These are phyloP conservation scores for Dipteronia dyeriana DNA, from an alignment of 345 rosid species.

Conservation along the genomic window DNA sequence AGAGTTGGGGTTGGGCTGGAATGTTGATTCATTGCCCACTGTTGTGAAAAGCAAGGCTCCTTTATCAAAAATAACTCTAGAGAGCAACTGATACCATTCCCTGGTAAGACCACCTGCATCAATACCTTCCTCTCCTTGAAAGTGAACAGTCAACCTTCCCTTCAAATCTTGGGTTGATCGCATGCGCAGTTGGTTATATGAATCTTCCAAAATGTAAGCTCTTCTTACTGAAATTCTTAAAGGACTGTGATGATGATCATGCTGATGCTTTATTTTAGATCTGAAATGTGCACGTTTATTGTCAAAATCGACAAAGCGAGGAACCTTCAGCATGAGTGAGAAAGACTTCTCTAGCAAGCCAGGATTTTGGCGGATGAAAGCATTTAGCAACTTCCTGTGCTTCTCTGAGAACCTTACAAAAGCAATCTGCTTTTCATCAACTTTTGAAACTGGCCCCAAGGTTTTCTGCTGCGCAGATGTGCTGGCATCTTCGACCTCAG, in stretches of 20 bases:
- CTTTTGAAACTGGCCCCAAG: slow-evolving; percentile 48
- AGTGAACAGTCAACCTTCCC: slow-evolving; percentile 91
- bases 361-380: slow-evolving; percentile 92
- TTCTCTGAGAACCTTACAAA: slow-evolving; percentile 89
- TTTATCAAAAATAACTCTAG: slow-evolving; percentile 95
- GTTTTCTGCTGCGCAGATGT: slow-evolving; percentile 57
- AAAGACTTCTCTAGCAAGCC: slow-evolving; percentile 94
- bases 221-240: slow-evolving; percentile 92
- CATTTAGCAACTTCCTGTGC: slow-evolving; percentile 90
- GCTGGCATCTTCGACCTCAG: slow-evolving; percentile 70
- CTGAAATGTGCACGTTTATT: slow-evolving; percentile 89
- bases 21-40: slow-evolving; percentile 95
- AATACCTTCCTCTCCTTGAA: slow-evolving; percentile 99
- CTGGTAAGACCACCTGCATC: slow-evolving; percentile 99
- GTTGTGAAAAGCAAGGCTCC: slow-evolving; percentile 95
- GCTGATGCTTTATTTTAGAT: slow-evolving; percentile 94
- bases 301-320: slow-evolving; percentile 95
- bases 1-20: slow-evolving; percentile 98
- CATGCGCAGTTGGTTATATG: slow-evolving; percentile 93
- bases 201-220: slow-evolving; percentile 96
- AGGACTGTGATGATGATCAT: slow-evolving; percentile 87
- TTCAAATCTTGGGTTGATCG: slow-evolving; percentile 79
- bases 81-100: slow-evolving; percentile 97
- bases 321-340: slow-evolving; percentile 93
- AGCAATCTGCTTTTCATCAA: slow-evolving; percentile 78